Conservation (phyloP, 1,139 yeast genomes). For the Geotrichum reessii region DNA sequence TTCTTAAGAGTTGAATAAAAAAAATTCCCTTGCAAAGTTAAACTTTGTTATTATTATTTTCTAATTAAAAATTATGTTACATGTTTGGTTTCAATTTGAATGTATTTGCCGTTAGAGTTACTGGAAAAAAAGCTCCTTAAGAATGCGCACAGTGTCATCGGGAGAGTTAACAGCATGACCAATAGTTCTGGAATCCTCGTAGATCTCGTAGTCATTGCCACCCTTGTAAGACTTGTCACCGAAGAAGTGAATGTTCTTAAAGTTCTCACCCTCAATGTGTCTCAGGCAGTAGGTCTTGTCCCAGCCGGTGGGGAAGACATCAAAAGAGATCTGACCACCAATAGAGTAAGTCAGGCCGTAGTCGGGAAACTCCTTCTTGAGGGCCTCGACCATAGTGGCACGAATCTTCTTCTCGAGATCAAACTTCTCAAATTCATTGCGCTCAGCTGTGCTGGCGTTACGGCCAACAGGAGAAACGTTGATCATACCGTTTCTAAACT, state of each 20-base stretch:
- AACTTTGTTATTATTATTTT: not conserved
- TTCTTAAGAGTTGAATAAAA: too few relatives aligned
- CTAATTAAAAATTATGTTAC: constrained; percentile 5
- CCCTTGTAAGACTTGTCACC: constrained; percentile 98
- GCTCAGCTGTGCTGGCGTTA: constrained; percentile 90
- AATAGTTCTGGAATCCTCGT: constrained; percentile 80
- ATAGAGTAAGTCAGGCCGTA: constrained; percentile 87
- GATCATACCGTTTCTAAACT: constrained; percentile 99
- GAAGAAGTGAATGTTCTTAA: constrained; percentile 87
- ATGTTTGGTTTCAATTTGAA: not conserved
- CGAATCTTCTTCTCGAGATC: constrained; percentile 79
- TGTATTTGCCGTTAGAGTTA: not conserved
- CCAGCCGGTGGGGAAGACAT: constrained; percentile 99
- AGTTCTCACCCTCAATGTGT: constrained; percentile 81
- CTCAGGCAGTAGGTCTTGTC: constrained; percentile 96
- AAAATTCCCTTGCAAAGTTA: not conserved
- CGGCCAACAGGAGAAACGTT: constrained; percentile 97
- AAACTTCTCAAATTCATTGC: constrained; percentile 81
- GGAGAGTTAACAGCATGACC: constrained; percentile 93
- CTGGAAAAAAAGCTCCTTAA: constrained; percentile 64
- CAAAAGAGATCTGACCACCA: constrained; percentile 98
- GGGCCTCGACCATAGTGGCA: constrained; percentile 73
- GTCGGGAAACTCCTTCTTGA: constrained; percentile 77
- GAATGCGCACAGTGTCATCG: constrained; percentile 75
- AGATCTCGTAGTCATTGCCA: constrained; percentile 98